These are phyloP conservation scores for Alternaria incomplexa DNA, from an alignment of 2,329 filamentous ascomycete species.

Conservation along the genomic window DNA sequence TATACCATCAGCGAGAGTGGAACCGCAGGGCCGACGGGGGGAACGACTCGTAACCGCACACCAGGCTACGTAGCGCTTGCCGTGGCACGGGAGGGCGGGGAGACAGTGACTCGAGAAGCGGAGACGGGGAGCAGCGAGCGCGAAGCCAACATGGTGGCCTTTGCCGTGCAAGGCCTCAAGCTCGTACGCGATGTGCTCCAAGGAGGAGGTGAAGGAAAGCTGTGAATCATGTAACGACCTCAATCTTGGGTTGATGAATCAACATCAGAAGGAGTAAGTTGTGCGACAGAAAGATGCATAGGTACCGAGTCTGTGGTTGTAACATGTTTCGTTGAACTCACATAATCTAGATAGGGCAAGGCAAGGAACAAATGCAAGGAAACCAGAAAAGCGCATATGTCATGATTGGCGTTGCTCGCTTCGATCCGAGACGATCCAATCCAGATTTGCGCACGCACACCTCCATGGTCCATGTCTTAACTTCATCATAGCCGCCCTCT, in stretches of 20 bases:
- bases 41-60: constrained; percentile 61
- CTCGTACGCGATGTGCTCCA: constrained; percentile 64
- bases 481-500: not conserved
- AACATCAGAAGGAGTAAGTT: not conserved
- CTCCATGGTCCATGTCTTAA: not conserved
- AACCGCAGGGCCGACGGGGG: constrained; percentile 68
- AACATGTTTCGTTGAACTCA: not conserved
- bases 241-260: not conserved
- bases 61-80: constrained; percentile 70
- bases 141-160: constrained; percentile 67
- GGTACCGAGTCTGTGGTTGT: not conserved
- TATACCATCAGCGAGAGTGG: constrained; percentile 67
- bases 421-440: not conserved
- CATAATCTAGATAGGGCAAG: not conserved
- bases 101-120: constrained; percentile 60
- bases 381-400: not conserved
- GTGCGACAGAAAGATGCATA: not conserved
- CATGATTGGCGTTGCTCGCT: not conserved
- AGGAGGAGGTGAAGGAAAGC: constrained; percentile 45
- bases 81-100: constrained; percentile 61
- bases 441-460: not conserved
- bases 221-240: constrained; percentile 24
- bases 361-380: not conserved
- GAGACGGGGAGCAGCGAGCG: constrained; percentile 63
- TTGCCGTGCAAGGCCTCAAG: constrained; percentile 64